Percentiles rank a stretch among this genome's conserved stretches.
These are phyloP conservation scores for Aegilops umbellulata DNA, from an alignment of 176 grass and related monocot species.

Conservation along the genomic window DNA sequence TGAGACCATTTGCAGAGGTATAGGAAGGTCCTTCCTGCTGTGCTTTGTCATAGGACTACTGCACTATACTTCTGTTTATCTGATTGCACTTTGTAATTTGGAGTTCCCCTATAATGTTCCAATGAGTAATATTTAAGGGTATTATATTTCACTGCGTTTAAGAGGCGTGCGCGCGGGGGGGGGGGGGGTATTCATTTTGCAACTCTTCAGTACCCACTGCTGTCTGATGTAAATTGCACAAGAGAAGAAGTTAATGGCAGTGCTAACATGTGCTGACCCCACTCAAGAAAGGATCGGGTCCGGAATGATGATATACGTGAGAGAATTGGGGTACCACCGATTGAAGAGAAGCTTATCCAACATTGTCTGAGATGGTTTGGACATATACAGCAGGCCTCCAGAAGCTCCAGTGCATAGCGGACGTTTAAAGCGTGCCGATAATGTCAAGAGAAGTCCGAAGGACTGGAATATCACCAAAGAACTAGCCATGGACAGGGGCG, in stretches of 20 bases:
- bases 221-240: background rate
- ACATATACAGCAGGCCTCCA: too few species aligned
- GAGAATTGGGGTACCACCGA: too few species aligned
- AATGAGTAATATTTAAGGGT: background rate
- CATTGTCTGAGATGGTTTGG: too few species aligned
- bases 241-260: constrained; percentile 17
- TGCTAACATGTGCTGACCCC: background rate
- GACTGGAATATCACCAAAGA: too few species aligned
- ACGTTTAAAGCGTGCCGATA: too few species aligned
- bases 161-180: too few species aligned
- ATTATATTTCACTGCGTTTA: background rate
- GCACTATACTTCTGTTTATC: background rate
- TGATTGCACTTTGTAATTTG: constrained; percentile 3
- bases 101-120: background rate
- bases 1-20: background rate
- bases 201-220: background rate
- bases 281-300: too few species aligned
- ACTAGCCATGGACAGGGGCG: too few species aligned
- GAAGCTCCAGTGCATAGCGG: too few species aligned
- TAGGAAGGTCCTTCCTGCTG: constrained; percentile 22
- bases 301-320: too few species aligned
- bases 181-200: background rate
- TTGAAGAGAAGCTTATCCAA: too few species aligned
- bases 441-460: too few species aligned
- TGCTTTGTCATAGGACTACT: background rate